Base-by-base conservation (phyloP, 805 yeast species). In the Sungouiella blattae region DNA sequence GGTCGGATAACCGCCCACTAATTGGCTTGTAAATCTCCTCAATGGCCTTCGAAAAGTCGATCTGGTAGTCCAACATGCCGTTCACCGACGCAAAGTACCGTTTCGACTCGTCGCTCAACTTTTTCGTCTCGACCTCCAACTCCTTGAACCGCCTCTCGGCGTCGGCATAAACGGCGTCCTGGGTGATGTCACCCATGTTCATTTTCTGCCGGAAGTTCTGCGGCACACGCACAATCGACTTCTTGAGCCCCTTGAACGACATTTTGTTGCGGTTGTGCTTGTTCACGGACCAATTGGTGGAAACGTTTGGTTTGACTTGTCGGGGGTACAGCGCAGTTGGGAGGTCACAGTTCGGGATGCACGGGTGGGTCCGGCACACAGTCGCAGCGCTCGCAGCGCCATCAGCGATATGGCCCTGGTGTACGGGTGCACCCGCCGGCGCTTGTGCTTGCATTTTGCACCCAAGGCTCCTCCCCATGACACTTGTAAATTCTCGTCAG, bases 101-200 rank as follows among this genome's bases (percentile, higher is more conserved):
- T 52, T 83, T 86, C 20, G 95, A 83, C 63, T 91, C 98, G 25
- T 84, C 87, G 50, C 88, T 83, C 41, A 93, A 71, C 56, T 87
- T 84, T 66, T 87, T 86, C 25, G 97, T 88, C 60, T 89, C 95
- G 12, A 66, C 58, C 61, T 93, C 98, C 51, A 93, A 71, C 56
- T 91, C 96, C 57, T 84, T 85, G 71, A 93, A 93, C 54, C 98
- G 77, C 60, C 97, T 78, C 62, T 93, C 98, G 5, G 98, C 98
- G 65, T 93, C 98, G 18, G 74, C 75, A 60, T 88, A 93, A 11
- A 93, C 96, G 0, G 96, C 78, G 55, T 93, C 98, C 31, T 46
- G 47, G 28, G 74, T 68, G 32, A 67, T 51, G 22, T 68, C 73
- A 7, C 73, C 95, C 87, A 87, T 88, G 63, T 93, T 83, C 66